Evolutionary conservation across 441 rosid species (phyloP).

Genomic region (Pelargonium cotyledonis): DNA sequence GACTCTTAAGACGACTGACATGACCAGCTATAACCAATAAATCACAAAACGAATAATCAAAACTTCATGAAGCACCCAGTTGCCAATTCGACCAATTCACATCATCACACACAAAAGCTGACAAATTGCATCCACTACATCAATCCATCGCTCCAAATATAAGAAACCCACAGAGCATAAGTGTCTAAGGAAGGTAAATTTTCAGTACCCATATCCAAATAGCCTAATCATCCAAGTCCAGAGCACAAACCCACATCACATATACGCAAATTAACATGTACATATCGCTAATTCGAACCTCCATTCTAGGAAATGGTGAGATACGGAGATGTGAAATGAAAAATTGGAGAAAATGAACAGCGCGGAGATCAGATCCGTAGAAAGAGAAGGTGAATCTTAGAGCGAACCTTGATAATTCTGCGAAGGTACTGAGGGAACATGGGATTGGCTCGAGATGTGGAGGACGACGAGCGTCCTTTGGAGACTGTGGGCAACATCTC

Average conservation of each 20-base stretch:
- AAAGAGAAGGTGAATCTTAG: conserved; percentile 14
- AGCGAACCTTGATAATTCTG: conserved; percentile 79
- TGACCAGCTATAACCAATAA: not conserved
- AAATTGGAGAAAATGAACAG: not conserved
- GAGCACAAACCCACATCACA: too few relatives aligned
- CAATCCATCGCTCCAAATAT: not conserved
- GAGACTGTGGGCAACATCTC: conserved; percentile 82
- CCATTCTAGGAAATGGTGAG: not conserved
- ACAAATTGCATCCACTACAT: not conserved
- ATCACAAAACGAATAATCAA: not conserved
- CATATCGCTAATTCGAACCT: conserved; percentile 7
- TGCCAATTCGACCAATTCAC: not conserved
- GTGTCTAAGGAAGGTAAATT: not conserved
- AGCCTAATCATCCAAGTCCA: too few relatives aligned
- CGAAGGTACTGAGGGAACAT: conserved; percentile 75
- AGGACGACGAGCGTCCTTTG: conserved; percentile 66
- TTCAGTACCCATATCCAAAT: not conserved
- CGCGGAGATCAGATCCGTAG: conserved; percentile 16
- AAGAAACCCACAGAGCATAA: not conserved
- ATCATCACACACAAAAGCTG: not conserved
- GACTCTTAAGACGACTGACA: too few relatives aligned
- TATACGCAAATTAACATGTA: not conserved
- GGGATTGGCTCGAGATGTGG: conserved; percentile 57
- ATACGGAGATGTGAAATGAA: conserved; percentile 13
- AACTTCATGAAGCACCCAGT: not conserved